These are phyloP conservation scores for Wickerhamiella shivajii DNA, from an alignment of 805 yeast genomes.

Conservation along the genomic window DNA sequence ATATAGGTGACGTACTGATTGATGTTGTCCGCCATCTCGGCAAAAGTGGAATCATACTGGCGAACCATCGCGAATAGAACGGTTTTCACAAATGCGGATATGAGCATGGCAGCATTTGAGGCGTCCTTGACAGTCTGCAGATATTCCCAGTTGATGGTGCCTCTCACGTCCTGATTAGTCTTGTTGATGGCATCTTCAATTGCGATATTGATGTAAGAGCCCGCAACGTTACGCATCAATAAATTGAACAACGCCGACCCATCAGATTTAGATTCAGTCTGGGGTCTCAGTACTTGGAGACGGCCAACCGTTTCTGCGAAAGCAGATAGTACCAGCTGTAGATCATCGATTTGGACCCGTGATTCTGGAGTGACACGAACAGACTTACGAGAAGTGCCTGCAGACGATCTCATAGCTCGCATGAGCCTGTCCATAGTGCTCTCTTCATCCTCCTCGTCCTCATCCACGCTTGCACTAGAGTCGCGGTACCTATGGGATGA, in stretches of 20 bases:
- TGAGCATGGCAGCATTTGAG: slow-evolving; percentile 45
- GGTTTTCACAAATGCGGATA: slow-evolving; percentile 60
- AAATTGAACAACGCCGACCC: slow-evolving; percentile 55
- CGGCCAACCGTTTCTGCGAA: slow-evolving; percentile 65
- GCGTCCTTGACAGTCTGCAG: slow-evolving; percentile 37
- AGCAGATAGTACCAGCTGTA: slow-evolving; percentile 52
- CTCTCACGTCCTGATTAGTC: slow-evolving; percentile 19
- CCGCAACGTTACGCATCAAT: slow-evolving; percentile 54
- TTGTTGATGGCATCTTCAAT: slow-evolving; percentile 45
- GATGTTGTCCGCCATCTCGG: slow-evolving; percentile 44
- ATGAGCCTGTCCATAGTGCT: slow-evolving; percentile 23
- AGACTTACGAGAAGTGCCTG: background rate
- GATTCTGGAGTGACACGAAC: background rate
- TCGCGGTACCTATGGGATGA: slow-evolving; percentile 10
- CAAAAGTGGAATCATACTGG: slow-evolving; percentile 41
- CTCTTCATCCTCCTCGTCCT: slow-evolving; percentile 21
- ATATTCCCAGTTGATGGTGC: slow-evolving; percentile 31
- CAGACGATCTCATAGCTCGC: slow-evolving; percentile 14
- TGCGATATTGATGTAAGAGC: slow-evolving; percentile 58
- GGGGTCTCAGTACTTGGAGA: slow-evolving; percentile 41
- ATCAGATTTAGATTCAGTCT: slow-evolving; percentile 37
- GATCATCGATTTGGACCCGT: slow-evolving; percentile 29
- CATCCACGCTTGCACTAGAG: slow-evolving; percentile 1
- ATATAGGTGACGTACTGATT: slow-evolving; percentile 36
- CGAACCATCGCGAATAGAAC: slow-evolving; percentile 62